Base-by-base conservation (phyloP, 192 early-diverging fungal species). In the Allomyces arbusculus region DNA sequence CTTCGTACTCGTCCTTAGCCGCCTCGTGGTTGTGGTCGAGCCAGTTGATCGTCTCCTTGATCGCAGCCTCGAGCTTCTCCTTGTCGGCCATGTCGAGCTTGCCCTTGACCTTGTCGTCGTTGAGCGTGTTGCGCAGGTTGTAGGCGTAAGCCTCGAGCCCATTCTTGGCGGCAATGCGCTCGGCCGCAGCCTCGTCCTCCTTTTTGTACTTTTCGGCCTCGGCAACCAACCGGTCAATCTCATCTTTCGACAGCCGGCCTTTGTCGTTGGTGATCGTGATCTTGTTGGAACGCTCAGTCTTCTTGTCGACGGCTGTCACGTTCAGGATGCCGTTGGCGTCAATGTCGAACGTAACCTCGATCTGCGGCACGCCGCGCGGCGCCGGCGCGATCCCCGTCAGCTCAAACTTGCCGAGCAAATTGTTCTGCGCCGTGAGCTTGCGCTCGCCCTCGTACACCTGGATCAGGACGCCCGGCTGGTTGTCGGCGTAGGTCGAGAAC, bases 191-290 rank as follows among this genome's bases (percentile, higher is more conserved):
- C 80, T 95, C 91, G 82, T 98, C 95, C 80, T 98, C 93, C 69
- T 85, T 89, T 85, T 90, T 90, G 88, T 87, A 91, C 83, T 92
- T 91, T 74, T 93, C 91, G 72, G 91, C 91, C 58, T 96, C 91
- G 66, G 73, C 67, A 61, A 97, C 89, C 91, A 95, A 94, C 73
- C 92, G 91, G 78, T 98, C 93, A 73, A 98, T 96, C 71, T 96
- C 92, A 74, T 96, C 95, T 87, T 96, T 93, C 69, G 91, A 87
- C 66, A 98, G 85, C 74, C 91, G 89, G 67, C 93, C 93, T 86
- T 95, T 94, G 84, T 95, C 92, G 85, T 94, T 92, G 82, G 92
- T 94, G 84, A 98, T 94, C 77, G 92, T 95, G 78, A 95, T 95
- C 84, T 91, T 95, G 33, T 28, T 28, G 26, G 26, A 70, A 12